Evolutionary conservation across 345 rosid species (phyloP).

Genomic region (Garcia nutans): DNA sequence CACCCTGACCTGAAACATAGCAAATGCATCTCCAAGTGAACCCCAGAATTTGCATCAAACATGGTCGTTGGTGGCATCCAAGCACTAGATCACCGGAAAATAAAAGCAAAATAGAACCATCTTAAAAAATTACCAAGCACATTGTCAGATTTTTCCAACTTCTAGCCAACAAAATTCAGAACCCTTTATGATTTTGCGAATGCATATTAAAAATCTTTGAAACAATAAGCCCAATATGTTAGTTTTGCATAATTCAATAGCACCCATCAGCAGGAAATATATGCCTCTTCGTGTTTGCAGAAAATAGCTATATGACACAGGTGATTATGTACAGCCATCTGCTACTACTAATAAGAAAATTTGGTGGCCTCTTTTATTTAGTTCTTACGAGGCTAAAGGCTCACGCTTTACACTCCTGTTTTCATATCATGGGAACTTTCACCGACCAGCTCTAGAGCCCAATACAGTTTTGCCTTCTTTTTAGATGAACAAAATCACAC

Average conservation of each 20-base stretch:
- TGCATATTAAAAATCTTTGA: neutral
- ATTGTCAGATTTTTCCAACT: neutral
- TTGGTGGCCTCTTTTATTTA: too few species aligned
- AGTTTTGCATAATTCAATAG: conserved; percentile 3
- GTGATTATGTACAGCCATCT: neutral
- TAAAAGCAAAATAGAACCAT: neutral
- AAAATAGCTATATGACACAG: neutral
- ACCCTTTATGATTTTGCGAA: neutral
- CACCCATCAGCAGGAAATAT: neutral
- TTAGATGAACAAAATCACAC: neutral
- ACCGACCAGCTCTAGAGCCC: conserved; percentile 3
- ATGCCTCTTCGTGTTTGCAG: neutral
- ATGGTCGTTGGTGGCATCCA: neutral
- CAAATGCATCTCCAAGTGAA: conserved; percentile 19
- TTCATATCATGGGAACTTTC: neutral
- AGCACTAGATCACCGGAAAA: neutral
- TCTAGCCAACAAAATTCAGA: neutral
- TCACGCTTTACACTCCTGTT: neutral
- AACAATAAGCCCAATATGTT: neutral
- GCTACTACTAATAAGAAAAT: neutral
- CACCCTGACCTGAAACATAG: conserved; percentile 65
- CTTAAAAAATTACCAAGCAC: neutral
- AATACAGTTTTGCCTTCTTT: neutral
- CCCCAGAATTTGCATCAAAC: neutral
- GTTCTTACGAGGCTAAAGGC: neutral